Evolutionary conservation across 768 basidiomycete genomes (phyloP).

Genomic region (Termitomyces sp.): DNA sequence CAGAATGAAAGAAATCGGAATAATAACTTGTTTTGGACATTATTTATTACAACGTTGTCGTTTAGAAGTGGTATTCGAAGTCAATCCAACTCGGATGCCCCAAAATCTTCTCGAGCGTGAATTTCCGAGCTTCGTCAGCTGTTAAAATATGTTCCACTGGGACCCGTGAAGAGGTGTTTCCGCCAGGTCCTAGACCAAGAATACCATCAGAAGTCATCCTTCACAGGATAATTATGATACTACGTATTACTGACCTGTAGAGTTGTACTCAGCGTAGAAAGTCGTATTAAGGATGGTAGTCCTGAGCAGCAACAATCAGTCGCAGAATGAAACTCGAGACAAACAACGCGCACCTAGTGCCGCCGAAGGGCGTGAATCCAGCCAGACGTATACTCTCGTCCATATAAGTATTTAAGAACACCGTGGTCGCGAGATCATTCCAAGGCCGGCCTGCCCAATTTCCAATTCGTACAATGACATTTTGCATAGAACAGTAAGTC

Average conservation of each 20-base stretch:
- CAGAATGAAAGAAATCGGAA: too few species aligned
- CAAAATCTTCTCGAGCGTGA: conserved; percentile 47
- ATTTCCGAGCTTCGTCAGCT: conserved; percentile 29
- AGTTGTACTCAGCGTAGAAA: conserved; percentile 54
- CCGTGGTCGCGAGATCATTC: conserved; percentile 52
- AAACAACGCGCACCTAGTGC: conserved; percentile 25
- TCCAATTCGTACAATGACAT: not conserved
- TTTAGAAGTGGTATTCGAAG: conserved; percentile 34
- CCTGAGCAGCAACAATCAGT: conserved; percentile 17
- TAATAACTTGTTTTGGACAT: not conserved
- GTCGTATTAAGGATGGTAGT: conserved; percentile 45
- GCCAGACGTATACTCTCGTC: conserved; percentile 45
- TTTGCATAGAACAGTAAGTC: too few species aligned
- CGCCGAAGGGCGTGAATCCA: conserved; percentile 47
- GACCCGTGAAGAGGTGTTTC: conserved; percentile 37
- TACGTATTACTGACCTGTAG: conserved; percentile 32
- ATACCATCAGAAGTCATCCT: not conserved
- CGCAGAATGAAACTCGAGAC: not conserved
- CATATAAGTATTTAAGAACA: conserved; percentile 53
- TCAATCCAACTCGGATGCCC: conserved; percentile 54
- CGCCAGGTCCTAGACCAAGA: conserved; percentile 41
- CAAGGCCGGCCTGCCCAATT: conserved; percentile 42
- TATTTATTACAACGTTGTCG: not conserved
- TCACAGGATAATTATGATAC: not conserved
- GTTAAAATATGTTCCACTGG: conserved; percentile 43